Evolutionary conservation across 345 rosid species (phyloP).

Genomic region (Sonneratia alba): DNA sequence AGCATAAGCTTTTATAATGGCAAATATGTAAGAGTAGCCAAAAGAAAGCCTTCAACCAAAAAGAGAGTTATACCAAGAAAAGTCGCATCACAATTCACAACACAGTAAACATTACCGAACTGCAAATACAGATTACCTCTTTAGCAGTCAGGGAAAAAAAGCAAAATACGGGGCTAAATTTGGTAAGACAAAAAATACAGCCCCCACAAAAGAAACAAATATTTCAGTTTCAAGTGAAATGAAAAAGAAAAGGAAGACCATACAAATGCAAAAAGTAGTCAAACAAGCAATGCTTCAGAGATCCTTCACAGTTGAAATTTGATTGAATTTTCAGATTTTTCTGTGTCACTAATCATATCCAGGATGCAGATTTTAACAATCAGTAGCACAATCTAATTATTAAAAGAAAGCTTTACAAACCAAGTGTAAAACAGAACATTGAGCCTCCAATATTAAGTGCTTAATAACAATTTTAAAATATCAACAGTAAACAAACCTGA

Average conservation of each 20-base stretch:
- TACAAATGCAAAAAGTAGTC: too few relatives aligned
- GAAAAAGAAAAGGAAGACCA: too few relatives aligned
- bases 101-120: neutral
- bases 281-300: too few relatives aligned
- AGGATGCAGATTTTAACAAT: neutral
- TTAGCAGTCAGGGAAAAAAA: neutral
- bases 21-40: neutral
- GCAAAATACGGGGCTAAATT: too few relatives aligned
- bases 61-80: neutral
- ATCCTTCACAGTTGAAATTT: too few relatives aligned
- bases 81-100: neutral
- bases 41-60: neutral
- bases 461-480: neutral
- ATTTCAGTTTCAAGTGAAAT: neutral
- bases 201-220: too few relatives aligned
- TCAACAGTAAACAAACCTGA: constrained; percentile 47
- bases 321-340: neutral
- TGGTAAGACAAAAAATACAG: neutral
- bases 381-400: neutral
- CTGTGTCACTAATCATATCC: neutral
- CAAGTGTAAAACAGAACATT: neutral
- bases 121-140: neutral
- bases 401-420: neutral
- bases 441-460: neutral
- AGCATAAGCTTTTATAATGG: neutral